Evolutionary conservation across 2,329 filamentous ascomycete species (phyloP).

Genomic region (Monilinia vaccinii-corymbosi): DNA sequence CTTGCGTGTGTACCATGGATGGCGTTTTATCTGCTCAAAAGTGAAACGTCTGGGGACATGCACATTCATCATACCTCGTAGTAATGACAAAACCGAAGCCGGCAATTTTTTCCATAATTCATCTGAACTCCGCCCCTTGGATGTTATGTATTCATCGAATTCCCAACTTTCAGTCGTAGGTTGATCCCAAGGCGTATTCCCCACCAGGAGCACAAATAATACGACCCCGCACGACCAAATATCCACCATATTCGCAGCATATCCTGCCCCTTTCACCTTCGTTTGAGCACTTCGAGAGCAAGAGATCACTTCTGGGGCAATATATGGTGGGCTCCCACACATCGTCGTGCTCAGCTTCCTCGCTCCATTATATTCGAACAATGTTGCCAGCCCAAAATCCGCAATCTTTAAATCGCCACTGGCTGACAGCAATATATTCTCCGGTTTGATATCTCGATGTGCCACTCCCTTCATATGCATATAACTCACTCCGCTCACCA

Average conservation of each 20-base stretch:
- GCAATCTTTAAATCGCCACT: constrained; percentile 87
- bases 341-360: constrained; percentile 78
- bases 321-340: constrained; percentile 93
- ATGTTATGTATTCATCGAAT: constrained; percentile 77
- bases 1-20: constrained; percentile 86
- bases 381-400: constrained; percentile 90
- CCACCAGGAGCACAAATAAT: constrained; percentile 88
- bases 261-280: constrained; percentile 48
- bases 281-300: constrained; percentile 38
- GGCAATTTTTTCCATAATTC: constrained; percentile 79
- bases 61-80: constrained; percentile 88
- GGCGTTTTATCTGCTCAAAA: constrained; percentile 77
- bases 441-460: constrained; percentile 85
- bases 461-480: constrained; percentile 95
- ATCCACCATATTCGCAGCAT: constrained; percentile 73
- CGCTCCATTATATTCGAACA: constrained; percentile 83
- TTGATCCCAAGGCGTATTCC: constrained; percentile 97
- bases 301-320: constrained; percentile 79
- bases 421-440: constrained; percentile 84
- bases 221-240: constrained; percentile 98
- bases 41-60: constrained; percentile 67
- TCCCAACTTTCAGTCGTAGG: constrained; percentile 82
- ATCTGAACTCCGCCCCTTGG: constrained; percentile 72
- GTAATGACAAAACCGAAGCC: constrained; percentile 62
- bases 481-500: constrained; percentile 82